Evolutionary conservation across 108 stramenopile species (phyloP).

Genomic region (Cyclotella sp.): DNA sequence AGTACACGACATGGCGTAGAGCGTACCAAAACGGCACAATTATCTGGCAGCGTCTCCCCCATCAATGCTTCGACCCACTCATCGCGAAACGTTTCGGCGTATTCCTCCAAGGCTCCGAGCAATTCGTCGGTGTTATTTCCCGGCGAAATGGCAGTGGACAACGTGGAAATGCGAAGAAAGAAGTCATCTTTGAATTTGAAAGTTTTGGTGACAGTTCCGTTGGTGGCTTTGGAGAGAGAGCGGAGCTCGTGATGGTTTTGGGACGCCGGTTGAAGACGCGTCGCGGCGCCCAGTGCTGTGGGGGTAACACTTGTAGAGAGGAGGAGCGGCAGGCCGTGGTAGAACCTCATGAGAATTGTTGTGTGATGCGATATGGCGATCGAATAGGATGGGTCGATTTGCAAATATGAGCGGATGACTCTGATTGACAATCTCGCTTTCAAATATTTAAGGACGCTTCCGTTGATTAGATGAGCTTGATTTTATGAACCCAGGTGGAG

Average conservation of each 20-base stretch:
- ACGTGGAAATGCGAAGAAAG: constrained; percentile 11
- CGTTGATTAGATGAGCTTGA: too few relatives aligned
- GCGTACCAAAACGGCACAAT: constrained; percentile 21
- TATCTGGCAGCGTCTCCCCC: constrained; percentile 11
- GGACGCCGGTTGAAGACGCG: neutral
- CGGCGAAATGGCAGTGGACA: constrained; percentile 7
- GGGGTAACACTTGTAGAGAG: too few relatives aligned
- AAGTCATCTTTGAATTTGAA: constrained; percentile 39
- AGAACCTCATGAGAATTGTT: too few relatives aligned
- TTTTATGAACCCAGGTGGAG: too few relatives aligned
- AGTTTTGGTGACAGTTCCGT: constrained; percentile 19
- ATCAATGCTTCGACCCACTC: constrained; percentile 7
- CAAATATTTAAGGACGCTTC: too few relatives aligned
- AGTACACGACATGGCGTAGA: too few relatives aligned
- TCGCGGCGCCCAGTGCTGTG: neutral
- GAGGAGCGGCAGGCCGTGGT: too few relatives aligned
- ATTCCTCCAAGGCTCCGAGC: constrained; percentile 1
- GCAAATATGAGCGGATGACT: too few relatives aligned
- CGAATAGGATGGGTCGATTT: too few relatives aligned
- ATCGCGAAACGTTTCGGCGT: constrained; percentile 27
- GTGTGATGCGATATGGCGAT: too few relatives aligned
- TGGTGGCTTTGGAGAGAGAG: neutral
- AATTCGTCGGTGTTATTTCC: constrained; percentile 4
- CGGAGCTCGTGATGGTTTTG: neutral
- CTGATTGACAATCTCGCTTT: too few relatives aligned